A percentile compares a stretch with the other conserved stretches of the same genome.
Conservation (phyloP, 257 asterid genomes). For the Nicotiana tomentosiformis region DNA sequence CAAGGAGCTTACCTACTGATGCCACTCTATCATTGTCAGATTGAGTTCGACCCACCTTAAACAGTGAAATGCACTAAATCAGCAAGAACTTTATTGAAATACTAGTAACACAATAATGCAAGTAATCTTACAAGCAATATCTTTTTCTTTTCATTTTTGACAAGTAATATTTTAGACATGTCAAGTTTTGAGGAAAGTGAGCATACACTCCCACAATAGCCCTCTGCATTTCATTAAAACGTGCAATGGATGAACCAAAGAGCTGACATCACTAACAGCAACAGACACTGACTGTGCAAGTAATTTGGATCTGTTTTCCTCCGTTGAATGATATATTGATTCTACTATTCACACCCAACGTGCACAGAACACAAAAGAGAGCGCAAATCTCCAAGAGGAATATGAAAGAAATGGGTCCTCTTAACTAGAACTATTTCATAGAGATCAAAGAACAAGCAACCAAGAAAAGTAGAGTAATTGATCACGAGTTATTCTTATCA, state of each 20-base stretch:
- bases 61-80: neutral
- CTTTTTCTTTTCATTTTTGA: neutral
- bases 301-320: neutral
- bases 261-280: neutral
- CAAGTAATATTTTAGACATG: neutral
- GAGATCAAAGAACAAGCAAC: neutral
- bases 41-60: constrained; percentile 7
- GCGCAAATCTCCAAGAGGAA: neutral
- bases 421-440: neutral
- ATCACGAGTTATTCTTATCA: neutral
- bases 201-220: neutral
- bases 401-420: neutral
- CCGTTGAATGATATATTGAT: neutral
- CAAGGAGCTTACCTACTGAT: neutral
- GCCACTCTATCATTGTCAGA: neutral
- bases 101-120: neutral
- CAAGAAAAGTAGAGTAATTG: neutral
- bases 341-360: neutral
- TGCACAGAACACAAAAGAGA: neutral
- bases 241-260: neutral
- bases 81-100: neutral
- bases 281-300: neutral
- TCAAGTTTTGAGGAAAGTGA: neutral
- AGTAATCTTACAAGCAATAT: neutral
- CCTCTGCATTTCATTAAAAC: neutral